phyloP scores from a whole-genome alignment of 164 flowering plant genomes.

The Annona cherimola region DNA sequence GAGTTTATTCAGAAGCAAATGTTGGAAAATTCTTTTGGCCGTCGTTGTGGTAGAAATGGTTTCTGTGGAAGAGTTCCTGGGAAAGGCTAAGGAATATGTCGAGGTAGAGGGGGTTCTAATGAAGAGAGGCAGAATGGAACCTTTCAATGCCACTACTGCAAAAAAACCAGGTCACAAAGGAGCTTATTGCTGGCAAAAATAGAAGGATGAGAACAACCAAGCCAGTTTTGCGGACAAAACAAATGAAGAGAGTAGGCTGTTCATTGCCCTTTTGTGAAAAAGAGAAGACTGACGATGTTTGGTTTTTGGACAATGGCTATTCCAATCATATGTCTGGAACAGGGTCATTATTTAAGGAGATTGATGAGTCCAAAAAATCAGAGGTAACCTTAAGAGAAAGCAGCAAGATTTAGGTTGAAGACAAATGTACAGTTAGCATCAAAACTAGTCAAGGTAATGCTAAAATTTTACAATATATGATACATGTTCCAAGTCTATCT shows the following conservation, averaged over 20 bases:
- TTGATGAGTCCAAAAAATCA: slow-evolving; percentile 2
- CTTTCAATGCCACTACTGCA: background rate
- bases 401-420: background rate
- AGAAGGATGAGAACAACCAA: background rate
- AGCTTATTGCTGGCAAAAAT: background rate
- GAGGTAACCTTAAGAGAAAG: background rate
- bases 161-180: background rate
- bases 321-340: background rate
- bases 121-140: background rate
- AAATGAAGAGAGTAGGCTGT: background rate
- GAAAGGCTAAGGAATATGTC: background rate
- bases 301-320: too few relatives aligned
- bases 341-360: background rate
- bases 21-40: background rate
- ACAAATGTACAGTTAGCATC: background rate
- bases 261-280: slow-evolving; percentile 1
- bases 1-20: background rate
- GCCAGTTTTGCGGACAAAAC: slow-evolving; percentile 1
- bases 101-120: background rate
- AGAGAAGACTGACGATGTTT: background rate
- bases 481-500: background rate
- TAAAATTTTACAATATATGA: background rate
- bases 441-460: background rate
- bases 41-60: background rate
- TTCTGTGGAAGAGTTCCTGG: background rate